phyloP scores from a whole-genome alignment of 129 eudicot genomes.

The Flaveria linearis region DNA sequence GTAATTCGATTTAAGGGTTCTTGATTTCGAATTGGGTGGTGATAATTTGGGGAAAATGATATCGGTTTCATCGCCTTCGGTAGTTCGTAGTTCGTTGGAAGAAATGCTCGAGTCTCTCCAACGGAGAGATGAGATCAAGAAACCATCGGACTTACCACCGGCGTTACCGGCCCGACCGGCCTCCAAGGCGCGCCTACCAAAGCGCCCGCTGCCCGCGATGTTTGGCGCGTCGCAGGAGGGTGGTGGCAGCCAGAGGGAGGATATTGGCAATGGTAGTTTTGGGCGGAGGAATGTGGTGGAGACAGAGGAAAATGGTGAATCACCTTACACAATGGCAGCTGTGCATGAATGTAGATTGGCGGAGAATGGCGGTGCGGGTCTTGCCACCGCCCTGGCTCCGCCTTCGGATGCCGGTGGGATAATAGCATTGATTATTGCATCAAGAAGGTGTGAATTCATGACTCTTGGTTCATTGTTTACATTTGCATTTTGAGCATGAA shows the following conservation, averaged over 20 bases:
- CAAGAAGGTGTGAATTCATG: conserved; percentile 52
- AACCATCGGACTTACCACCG: conserved; percentile 78
- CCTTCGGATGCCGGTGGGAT: conserved; percentile 50
- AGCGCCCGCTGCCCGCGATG: conserved; percentile 46
- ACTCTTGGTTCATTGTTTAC: not conserved
- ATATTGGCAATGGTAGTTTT: conserved; percentile 42
- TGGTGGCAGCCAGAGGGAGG: conserved; percentile 1
- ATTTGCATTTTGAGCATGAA: not conserved
- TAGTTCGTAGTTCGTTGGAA: conserved; percentile 84
- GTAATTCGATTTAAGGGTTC: not conserved
- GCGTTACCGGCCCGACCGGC: conserved; percentile 77
- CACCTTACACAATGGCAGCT: conserved; percentile 53
- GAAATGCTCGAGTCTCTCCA: conserved; percentile 81
- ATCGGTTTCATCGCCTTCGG: conserved; percentile 47
- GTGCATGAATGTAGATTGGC: conserved; percentile 34
- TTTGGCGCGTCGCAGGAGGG: conserved; percentile 34
- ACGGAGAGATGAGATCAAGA: conserved; percentile 53
- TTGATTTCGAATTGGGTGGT: conserved; percentile 11
- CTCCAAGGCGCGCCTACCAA: conserved; percentile 67
- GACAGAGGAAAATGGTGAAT: conserved; percentile 38
- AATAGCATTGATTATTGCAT: conserved; percentile 67
- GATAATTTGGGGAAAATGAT: conserved; percentile 31
- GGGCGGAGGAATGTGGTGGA: conserved; percentile 52
- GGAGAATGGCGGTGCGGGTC: conserved; percentile 35
- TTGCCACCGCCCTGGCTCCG: conserved; percentile 32